Percentiles rank a stretch among this genome's conserved stretches.
phyloP scores from a whole-genome alignment of 225 moss, liverwort and hornwort species.

The Anthoceros angustus region DNA sequence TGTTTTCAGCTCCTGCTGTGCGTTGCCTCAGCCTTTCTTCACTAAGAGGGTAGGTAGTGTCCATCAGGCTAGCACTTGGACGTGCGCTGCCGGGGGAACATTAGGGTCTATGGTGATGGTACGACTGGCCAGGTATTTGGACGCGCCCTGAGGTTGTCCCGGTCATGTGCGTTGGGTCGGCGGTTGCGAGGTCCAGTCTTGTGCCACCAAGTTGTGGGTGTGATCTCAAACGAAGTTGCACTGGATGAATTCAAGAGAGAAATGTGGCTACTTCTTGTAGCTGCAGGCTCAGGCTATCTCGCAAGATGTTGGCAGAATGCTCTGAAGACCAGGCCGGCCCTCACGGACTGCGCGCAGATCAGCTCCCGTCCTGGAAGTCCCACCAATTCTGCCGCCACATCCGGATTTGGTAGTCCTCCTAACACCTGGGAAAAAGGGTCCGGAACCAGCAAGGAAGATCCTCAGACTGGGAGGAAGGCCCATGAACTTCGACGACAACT shows the following conservation, averaged over 20 bases:
- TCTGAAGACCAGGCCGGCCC: constrained; percentile 20
- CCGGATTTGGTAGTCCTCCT: neutral
- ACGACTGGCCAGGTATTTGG: too few relatives aligned
- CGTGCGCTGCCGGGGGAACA: too few relatives aligned
- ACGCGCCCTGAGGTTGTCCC: too few relatives aligned
- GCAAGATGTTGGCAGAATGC: constrained; percentile 50
- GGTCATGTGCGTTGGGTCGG: too few relatives aligned
- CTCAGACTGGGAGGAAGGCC: neutral
- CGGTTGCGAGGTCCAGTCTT: too few relatives aligned
- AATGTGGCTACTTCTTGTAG: constrained; percentile 52
- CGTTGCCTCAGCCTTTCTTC: too few relatives aligned
- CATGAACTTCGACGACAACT: constrained; percentile 2
- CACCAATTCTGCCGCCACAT: neutral
- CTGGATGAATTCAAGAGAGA: constrained; percentile 20
- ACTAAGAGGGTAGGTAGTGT: too few relatives aligned
- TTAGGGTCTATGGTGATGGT: too few relatives aligned
- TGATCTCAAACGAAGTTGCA: neutral
- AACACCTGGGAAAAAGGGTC: neutral
- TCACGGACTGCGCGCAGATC: constrained; percentile 2
- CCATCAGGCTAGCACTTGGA: too few relatives aligned
- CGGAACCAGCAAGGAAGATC: neutral
- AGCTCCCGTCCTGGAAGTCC: neutral
- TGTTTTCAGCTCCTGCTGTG: too few relatives aligned
- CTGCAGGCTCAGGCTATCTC: constrained; percentile 54
- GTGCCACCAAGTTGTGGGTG: neutral